A percentile compares a stretch with the other conserved stretches of the same genome.
Evolutionary conservation across 225 moss, liverwort and hornwort species (phyloP).

Genomic region (Physcomitrium patens): DNA sequence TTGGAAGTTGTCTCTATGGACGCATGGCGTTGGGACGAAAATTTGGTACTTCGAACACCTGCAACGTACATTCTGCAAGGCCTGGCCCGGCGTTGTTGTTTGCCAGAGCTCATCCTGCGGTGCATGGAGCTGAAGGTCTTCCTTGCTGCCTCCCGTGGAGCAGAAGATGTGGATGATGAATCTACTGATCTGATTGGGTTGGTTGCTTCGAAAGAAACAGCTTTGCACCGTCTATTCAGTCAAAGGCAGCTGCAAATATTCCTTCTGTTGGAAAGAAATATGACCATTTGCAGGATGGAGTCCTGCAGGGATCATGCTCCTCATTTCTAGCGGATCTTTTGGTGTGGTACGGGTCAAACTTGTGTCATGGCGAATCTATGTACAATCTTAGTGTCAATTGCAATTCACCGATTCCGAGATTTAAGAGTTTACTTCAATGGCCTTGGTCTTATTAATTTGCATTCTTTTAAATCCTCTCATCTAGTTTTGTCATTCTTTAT

Average conservation of each 20-base stretch:
- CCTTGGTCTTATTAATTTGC: conserved; percentile 9
- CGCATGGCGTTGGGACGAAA: conserved; percentile 72
- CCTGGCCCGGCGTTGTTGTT: conserved; percentile 86
- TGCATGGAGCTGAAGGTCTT: conserved; percentile 90
- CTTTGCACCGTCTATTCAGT: conserved; percentile 84
- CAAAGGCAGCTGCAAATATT: conserved; percentile 86
- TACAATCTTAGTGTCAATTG: conserved; percentile 32
- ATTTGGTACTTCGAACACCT: conserved; percentile 53
- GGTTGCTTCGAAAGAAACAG: conserved; percentile 81
- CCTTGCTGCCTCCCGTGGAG: conserved; percentile 62
- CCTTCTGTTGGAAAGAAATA: conserved; percentile 64
- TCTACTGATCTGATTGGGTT: conserved; percentile 70
- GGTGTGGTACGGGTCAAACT: conserved; percentile 1
- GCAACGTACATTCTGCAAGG: conserved; percentile 84
- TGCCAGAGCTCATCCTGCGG: conserved; percentile 88
- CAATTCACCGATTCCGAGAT: conserved; percentile 5
- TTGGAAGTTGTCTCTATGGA: conserved; percentile 85
- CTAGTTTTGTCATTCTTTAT: conserved; percentile 16
- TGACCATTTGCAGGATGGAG: conserved; percentile 71
- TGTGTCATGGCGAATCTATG: conserved; percentile 17
- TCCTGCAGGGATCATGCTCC: conserved; percentile 48
- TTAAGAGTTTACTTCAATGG: conserved; percentile 3
- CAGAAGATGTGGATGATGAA: conserved; percentile 55
- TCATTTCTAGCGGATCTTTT: conserved; percentile 30
- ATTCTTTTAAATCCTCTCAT: background rate